Conservation (phyloP, 2,329 filamentous ascomycete genomes). For the Penicillium sp. region DNA sequence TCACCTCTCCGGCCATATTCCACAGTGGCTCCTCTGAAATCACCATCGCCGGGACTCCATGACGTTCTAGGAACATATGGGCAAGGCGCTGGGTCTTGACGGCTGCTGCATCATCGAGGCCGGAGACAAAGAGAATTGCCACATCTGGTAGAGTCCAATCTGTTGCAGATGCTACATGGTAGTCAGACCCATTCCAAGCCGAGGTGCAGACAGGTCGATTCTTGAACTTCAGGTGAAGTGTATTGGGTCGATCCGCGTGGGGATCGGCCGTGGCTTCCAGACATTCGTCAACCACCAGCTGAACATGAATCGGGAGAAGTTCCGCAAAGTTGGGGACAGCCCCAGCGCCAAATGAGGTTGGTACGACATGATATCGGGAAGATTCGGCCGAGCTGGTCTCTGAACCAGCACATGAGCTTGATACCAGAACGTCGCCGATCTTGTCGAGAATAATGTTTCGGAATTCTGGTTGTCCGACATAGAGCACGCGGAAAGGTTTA, state of each 20-base stretch:
- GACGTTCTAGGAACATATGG: slow-evolving; percentile 44
- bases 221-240: slow-evolving; percentile 43
- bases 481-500: slow-evolving; percentile 47
- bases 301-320: slow-evolving; percentile 49
- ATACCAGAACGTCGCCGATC: slow-evolving; percentile 49
- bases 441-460: slow-evolving; percentile 48
- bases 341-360: slow-evolving; percentile 48
- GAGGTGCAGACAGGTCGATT: slow-evolving; percentile 41
- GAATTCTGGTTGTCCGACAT: slow-evolving; percentile 41
- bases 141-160: slow-evolving; percentile 49
- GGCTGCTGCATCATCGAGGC: slow-evolving; percentile 31
- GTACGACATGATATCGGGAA: slow-evolving; percentile 50
- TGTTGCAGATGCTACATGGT: slow-evolving; percentile 39
- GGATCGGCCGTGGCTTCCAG: slow-evolving; percentile 33
- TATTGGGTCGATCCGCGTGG: slow-evolving; percentile 27
- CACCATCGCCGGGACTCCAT: slow-evolving; percentile 46
- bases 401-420: slow-evolving; percentile 36
- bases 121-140: slow-evolving; percentile 47
- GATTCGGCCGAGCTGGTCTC: slow-evolving; percentile 41
- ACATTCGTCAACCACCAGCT: slow-evolving; percentile 51
- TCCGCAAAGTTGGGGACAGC: slow-evolving; percentile 49
- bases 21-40: slow-evolving; percentile 47
- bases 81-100: slow-evolving; percentile 36
- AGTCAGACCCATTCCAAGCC: slow-evolving; percentile 38
- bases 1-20: slow-evolving; percentile 35